A percentile compares a stretch with the other conserved stretches of the same genome.
Evolutionary conservation across 371 early-diverging fungal genomes (phyloP).

Genomic region (Saksenaea vasiformis): DNA sequence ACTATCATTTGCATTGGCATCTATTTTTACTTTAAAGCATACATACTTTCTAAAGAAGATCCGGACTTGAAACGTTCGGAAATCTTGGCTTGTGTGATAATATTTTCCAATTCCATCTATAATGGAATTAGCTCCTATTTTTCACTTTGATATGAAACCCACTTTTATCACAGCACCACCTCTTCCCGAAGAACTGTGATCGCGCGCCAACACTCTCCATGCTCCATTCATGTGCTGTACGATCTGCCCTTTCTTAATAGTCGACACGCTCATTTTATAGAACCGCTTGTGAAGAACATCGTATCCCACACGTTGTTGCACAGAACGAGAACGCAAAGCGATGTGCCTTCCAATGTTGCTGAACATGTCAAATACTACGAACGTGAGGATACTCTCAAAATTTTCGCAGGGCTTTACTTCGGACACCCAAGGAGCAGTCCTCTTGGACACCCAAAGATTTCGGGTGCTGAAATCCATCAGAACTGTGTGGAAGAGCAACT

Average conservation of each 20-base stretch:
- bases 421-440: too few species aligned
- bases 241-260: constrained; percentile 50
- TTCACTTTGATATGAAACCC: background rate
- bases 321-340: background rate
- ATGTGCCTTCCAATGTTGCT: background rate
- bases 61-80: constrained; percentile 67
- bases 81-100: constrained; percentile 52
- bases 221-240: constrained; percentile 48
- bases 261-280: constrained; percentile 47
- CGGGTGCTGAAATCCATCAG: too few species aligned
- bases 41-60: constrained; percentile 61
- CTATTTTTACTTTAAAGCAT: background rate
- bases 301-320: background rate
- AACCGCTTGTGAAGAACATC: constrained; percentile 5
- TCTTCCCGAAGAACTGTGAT: constrained; percentile 47
- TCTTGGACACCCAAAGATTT: too few species aligned
- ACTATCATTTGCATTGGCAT: constrained; percentile 23
- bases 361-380: background rate
- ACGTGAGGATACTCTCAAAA: too few species aligned
- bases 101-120: constrained; percentile 69
- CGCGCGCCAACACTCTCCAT: constrained; percentile 47
- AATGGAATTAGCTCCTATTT: background rate
- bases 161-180: constrained; percentile 58
- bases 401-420: too few species aligned
- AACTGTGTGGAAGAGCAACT: too few species aligned